Base-by-base conservation (phyloP, 2,329 filamentous ascomycete genomes). In the Pseudogymnoascus destructans region DNA sequence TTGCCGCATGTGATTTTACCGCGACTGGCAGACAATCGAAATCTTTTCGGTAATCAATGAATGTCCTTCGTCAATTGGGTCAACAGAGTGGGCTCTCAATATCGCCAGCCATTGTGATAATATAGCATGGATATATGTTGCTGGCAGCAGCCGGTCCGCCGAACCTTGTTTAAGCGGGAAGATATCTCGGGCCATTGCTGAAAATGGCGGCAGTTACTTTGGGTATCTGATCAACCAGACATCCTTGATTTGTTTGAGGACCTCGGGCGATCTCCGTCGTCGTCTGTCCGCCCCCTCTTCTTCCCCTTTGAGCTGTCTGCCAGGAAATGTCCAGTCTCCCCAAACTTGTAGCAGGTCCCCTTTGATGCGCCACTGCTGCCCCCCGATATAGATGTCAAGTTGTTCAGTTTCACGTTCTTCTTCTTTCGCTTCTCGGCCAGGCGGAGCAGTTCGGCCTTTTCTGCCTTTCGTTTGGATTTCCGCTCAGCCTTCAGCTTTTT, bases 341-440 rank as follows among this genome's bases (percentile, higher is more conserved):
- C 79, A 67, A 85, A 88, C 15, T 72, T 76, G 69, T 78, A 80
- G 67, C 85, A 88, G 49, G 63, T 40, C 64, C 69, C 70, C 63
- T 69, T 61, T 63, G 64, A 59, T 63, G 63, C 59, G 61, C 66
- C 69, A 62, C 69, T 67, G 38, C 70, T 69, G 36, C 74, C 74
- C 60, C 74, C 74, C 60, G 84, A 87, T 52, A 88, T 80, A 1
- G 81, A 84, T 3, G 75, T 77, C 59, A 84, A 68, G 21, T 75
- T 75, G 66, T 85, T 85, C 59, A 89, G 71, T 61, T 84, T 84
- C 57, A 87, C 75, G 58, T 85, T 80, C 68, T 84, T 85, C 69
- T 82, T 82, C 65, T 80, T 78, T 46, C 82, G 74, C 66, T 79
- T 77, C 40, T 81, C 79, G 6, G 80, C 78, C 15, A 84, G 69